Evolutionary conservation across 495 filamentous ascomycete species (phyloP).

Genomic region (Elasticomyces elasticus): DNA sequence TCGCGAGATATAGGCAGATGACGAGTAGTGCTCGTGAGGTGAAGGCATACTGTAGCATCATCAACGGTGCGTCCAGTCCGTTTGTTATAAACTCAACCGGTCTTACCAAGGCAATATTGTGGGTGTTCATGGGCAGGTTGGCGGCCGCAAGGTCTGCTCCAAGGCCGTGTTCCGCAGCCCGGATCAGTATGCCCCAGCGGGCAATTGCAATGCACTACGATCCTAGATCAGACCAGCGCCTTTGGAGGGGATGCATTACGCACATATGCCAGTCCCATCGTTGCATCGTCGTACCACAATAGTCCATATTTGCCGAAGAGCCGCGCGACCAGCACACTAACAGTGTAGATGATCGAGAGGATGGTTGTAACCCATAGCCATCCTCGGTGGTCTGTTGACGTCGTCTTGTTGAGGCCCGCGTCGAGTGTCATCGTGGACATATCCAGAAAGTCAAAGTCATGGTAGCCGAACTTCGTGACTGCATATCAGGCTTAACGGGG

Average conservation of each 20-base stretch:
- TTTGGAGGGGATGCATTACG: not conserved
- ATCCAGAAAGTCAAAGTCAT: not conserved
- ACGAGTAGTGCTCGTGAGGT: not conserved
- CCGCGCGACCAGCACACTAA: not conserved
- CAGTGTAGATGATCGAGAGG: not conserved
- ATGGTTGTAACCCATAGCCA: not conserved
- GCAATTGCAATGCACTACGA: not conserved
- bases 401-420: not conserved
- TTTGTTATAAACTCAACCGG: too few relatives aligned
- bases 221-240: not conserved
- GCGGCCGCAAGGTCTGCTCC: not conserved
- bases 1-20: not conserved
- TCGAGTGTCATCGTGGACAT: not conserved
- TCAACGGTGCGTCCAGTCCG: not conserved
- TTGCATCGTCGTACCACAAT: conserved; percentile 1
- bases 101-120: not conserved
- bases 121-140: not conserved
- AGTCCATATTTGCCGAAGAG: conserved; percentile 1
- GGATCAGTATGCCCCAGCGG: not conserved
- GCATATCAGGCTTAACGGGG: not conserved
- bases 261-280: conserved; percentile 1
- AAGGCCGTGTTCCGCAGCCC: not conserved
- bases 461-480: not conserved
- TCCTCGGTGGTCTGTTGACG: not conserved
- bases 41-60: not conserved